Conservation (phyloP, 805 yeast species). For the Kockiozyma suomiensis region DNA sequence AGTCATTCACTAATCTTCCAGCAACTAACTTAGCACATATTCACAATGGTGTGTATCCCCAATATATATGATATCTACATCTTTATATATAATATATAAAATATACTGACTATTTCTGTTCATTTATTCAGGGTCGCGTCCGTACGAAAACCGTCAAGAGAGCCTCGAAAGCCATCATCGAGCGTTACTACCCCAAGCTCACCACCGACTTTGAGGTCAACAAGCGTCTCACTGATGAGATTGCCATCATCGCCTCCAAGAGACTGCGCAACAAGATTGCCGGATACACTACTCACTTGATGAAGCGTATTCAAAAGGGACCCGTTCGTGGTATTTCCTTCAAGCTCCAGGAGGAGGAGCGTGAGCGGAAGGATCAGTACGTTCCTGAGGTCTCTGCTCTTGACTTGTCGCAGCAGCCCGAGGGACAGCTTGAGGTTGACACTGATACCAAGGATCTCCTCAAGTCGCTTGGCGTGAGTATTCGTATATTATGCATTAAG, state of each 20-base stretch:
- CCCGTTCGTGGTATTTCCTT: conserved; percentile 99
- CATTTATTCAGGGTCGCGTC: conserved; percentile 91
- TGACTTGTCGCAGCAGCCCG: conserved; percentile 87
- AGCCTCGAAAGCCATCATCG: conserved; percentile 99
- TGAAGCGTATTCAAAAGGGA: conserved; percentile 99
- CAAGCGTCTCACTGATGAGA: conserved; percentile 98
- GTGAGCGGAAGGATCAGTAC: conserved; percentile 99
- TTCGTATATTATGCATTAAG: conserved; percentile 34
- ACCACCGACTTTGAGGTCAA: conserved; percentile 99
- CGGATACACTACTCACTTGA: conserved; percentile 99
- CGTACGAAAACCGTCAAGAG: conserved; percentile 99
- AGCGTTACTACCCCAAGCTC: conserved; percentile 99
- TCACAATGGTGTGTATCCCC: conserved; percentile 18
- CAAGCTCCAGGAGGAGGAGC: conserved; percentile 99
- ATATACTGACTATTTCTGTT: no score
- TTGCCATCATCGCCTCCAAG: conserved; percentile 98
- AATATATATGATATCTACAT: neutral
- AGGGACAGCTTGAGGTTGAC: conserved; percentile 96
- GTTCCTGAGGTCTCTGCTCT: conserved; percentile 99
- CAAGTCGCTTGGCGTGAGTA: conserved; percentile 91
- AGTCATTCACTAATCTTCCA: neutral
- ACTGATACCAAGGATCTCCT: conserved; percentile 94
- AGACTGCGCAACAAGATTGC: conserved; percentile 99
- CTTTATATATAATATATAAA: neutral
- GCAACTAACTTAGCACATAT: conserved; percentile 3